Evolutionary conservation across 1,139 yeast species (phyloP), one percentile per base, ranked within the genome.

Genomic region (Yamadazyma blattariae): DNA sequence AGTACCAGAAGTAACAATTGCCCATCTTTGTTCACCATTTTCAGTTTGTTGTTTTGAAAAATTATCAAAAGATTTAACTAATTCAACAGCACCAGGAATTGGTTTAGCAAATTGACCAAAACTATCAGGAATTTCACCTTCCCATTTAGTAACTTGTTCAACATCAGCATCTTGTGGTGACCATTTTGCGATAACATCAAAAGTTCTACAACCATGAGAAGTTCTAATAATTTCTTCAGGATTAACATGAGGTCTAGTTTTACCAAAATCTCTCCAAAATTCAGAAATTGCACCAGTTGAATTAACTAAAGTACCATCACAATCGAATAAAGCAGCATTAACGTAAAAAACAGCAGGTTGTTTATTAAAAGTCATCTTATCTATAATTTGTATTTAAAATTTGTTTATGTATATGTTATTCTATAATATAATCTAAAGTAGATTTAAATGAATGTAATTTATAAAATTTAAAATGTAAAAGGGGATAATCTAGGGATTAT

Each of bases 1-100:
- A 39, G 92, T 82, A 48, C 95, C 95, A 28, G 89, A 80, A 25
- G 95, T 86, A 42, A 86, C 95, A 54, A 86, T 84, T 41, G 89
- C 90, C 89, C 90, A 83, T 57, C 76, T 67, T 54, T 70, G 76
- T 48, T 60, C 42, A 42, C 66, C 65, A 54, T 59, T 59, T 42
- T 58, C 73, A 53, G 71, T 77, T 61, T 56, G 37, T 34, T 52
- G 50, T 48, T 47, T 66, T 35, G 75, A 68, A 38, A 50, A 56
- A 31, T 64, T 47, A 48, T 70, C 75, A 40, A 83, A 70, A 11
- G 74, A 62, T 51, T 77, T 71, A 44, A 82, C 79, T 46, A 84
- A 67, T 47, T 77, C 79, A 30, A 72, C 70, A 34, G 89, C 82
- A 38, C 95, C 95, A 7, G 83, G 81, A 33, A 86, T 84, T 33